These are phyloP conservation scores for Fusarium subtropicale DNA, from an alignment of 2,329 filamentous ascomycete species.

Conservation along the genomic window DNA sequence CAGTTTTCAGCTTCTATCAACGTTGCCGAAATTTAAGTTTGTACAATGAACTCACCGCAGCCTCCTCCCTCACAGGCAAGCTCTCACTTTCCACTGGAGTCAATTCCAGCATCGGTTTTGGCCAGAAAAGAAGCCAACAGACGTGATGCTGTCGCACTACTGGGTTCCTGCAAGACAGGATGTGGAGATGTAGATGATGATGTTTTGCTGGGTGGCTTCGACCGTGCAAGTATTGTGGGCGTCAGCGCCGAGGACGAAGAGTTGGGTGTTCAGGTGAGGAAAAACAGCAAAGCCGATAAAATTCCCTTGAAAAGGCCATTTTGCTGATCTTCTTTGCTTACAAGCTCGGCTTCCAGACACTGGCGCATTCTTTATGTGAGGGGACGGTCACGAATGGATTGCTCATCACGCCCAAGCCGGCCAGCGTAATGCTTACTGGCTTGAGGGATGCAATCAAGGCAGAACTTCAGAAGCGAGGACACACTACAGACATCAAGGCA, in stretches of 20 bases:
- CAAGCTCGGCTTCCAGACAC: slow-evolving; percentile 62
- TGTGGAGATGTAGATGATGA: slow-evolving; percentile 62
- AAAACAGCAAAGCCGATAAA: not conserved
- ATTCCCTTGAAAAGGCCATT: too few species aligned
- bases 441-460: slow-evolving; percentile 57
- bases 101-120: slow-evolving; percentile 58
- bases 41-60: slow-evolving; percentile 4
- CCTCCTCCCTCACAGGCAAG: slow-evolving; percentile 56
- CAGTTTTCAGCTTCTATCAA: slow-evolving; percentile 9
- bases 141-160: slow-evolving; percentile 47
- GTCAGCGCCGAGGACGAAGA: slow-evolving; percentile 64
- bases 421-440: slow-evolving; percentile 54
- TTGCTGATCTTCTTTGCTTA: slow-evolving; percentile 19
- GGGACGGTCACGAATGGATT: slow-evolving; percentile 49
- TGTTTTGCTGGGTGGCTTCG: slow-evolving; percentile 61
- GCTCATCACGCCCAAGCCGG: slow-evolving; percentile 63
- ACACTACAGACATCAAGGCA: slow-evolving; percentile 32
- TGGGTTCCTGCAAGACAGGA: slow-evolving; percentile 56
- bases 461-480: slow-evolving; percentile 47
- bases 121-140: slow-evolving; percentile 54
- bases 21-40: not conserved
- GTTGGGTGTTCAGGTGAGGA: slow-evolving; percentile 61
- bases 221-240: slow-evolving; percentile 64
- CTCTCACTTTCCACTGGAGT: slow-evolving; percentile 58
- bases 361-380: slow-evolving; percentile 55